phyloP scores from a whole-genome alignment of 164 flowering plant species.

The Vitis vinifera region ASM3070453v1 NC_081811.1:2644001-2644500 shows the following conservation, averaged over 20 bases:
- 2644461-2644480: constrained; percentile 41
- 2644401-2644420: too few relatives aligned
- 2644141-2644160: too few relatives aligned
- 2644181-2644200: too few relatives aligned
- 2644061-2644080: background rate
- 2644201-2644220: too few relatives aligned
- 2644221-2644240: background rate
- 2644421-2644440: background rate
- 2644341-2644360: constrained; percentile 37
- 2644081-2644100: background rate
- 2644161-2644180: too few relatives aligned
- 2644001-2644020: background rate
- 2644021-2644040: background rate
- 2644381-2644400: too few relatives aligned
- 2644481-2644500: constrained; percentile 51
- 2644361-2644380: background rate
- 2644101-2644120: background rate
- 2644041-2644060: background rate
- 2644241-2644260: background rate
- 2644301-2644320: constrained; percentile 67
- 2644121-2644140: too few relatives aligned
- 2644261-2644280: background rate
- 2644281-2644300: constrained; percentile 46
- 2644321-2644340: constrained; percentile 60
- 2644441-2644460: background rate